These are phyloP conservation scores for Lecanoromycetidae sp. DNA, from an alignment of 2,329 filamentous ascomycete genomes.

Conservation along the genomic window DNA sequence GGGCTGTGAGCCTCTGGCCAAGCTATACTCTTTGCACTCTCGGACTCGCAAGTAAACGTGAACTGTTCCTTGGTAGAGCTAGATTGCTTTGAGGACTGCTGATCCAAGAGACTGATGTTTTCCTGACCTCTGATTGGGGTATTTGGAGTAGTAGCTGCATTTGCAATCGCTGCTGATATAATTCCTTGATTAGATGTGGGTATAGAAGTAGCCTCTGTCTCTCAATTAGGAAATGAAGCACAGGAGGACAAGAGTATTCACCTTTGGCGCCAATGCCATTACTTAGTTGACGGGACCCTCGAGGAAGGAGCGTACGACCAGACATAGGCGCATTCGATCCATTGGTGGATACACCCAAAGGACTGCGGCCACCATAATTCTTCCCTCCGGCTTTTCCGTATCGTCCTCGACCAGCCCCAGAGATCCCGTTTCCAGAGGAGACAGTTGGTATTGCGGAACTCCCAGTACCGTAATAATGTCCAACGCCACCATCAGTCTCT, in stretches of 20 bases:
- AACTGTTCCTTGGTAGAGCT: conserved; percentile 74
- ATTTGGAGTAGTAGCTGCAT: conserved; percentile 58
- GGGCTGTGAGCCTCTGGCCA: conserved; percentile 51
- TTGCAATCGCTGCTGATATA: conserved; percentile 84
- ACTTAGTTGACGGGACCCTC: background rate
- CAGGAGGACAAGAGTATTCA: conserved; percentile 13
- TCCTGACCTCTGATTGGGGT: conserved; percentile 54
- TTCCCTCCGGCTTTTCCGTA: conserved; percentile 50
- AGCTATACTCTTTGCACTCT: conserved; percentile 65
- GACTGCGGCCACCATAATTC: conserved; percentile 47
- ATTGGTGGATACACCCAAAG: conserved; percentile 49
- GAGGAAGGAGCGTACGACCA: conserved; percentile 29
- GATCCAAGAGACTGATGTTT: conserved; percentile 65
- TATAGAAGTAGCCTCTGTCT: conserved; percentile 26
- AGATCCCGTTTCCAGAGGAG: conserved; percentile 52
- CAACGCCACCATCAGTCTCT: conserved; percentile 35
- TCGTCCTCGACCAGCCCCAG: conserved; percentile 72
- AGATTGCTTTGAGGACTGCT: conserved; percentile 47
- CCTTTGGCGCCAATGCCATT: conserved; percentile 20
- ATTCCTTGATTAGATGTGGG: conserved; percentile 55
- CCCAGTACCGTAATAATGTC: conserved; percentile 46
- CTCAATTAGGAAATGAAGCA: conserved; percentile 10
- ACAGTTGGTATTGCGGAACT: conserved; percentile 39
- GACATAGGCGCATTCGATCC: conserved; percentile 45
- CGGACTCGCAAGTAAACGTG: conserved; percentile 90